These are phyloP conservation scores for Trichomonas vaginalis DNA, from an alignment of 208 protist genomes.

Conservation along the genomic window DNA sequence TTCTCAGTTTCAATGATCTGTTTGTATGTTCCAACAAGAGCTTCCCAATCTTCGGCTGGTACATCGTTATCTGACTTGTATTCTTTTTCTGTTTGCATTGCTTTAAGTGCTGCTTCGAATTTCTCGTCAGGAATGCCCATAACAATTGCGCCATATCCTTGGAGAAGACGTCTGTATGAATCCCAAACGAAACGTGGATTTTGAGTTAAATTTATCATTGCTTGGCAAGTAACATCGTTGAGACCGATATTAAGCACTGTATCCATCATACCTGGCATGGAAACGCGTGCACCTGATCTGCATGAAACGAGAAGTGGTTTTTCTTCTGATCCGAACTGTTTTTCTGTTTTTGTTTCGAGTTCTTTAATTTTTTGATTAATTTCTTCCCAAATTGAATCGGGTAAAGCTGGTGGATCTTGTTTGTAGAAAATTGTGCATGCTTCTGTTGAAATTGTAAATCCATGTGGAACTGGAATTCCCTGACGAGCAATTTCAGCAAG, in stretches of 20 bases:
- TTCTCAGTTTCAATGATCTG: neutral
- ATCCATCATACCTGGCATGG: neutral
- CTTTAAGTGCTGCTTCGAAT: neutral
- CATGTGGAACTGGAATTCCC: neutral
- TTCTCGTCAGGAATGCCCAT: neutral
- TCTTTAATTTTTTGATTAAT: neutral
- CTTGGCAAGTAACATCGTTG: neutral
- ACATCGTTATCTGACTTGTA: neutral
- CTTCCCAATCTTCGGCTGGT: neutral
- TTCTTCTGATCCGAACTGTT: neutral
- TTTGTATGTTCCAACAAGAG: neutral
- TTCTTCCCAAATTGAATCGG: neutral
- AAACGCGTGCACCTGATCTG: neutral
- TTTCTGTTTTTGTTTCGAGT: constrained; percentile 1
- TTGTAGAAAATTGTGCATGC: neutral
- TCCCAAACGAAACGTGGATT: neutral
- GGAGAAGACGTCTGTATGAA: neutral
- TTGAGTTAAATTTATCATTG: neutral
- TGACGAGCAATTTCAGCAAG: constrained; percentile 60
- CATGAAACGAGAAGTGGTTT: neutral
- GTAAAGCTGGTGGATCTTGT: neutral
- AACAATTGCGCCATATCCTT: neutral
- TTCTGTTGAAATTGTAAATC: neutral
- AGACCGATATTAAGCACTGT: neutral
- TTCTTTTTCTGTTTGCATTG: neutral